Base-by-base conservation (phyloP, 192 early-diverging fungal species). In the Funneliformis geosporum region DNA sequence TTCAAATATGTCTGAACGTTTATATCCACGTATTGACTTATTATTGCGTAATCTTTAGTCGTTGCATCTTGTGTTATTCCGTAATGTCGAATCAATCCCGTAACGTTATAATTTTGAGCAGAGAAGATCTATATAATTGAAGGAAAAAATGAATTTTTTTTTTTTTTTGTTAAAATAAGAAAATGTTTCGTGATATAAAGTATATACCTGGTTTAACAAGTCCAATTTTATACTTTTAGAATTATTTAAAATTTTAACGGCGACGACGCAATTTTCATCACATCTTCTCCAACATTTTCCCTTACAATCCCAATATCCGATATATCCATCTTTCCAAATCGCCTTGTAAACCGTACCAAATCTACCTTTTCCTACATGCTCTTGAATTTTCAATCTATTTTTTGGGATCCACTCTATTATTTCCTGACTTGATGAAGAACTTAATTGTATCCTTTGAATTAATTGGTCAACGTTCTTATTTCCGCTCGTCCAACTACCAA, bases 301-400 rank as follows among this genome's bases (percentile, higher is more conserved):
- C 8, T 39, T 11, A 68, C 14, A 40, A 68, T 68, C 8, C 66
- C 66, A 68, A 68, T 68, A 28, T 7, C 66, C 18, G 25, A 68
- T 38, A 68, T 33, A 68, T 4, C 66, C 66, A 18, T 68, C 66
- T 40, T 68, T 68, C 66, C 66, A 68, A 21, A 21, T 68, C 25
- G 66, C 66, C 11, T 40, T 28, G 33, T 68, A 68, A 8, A 68
- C 66, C 8, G 66, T 68, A 68, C 66, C 28, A 68, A 68, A 68
- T 21, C 66, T 40, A 68, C 66, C 28, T 40, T 40, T 68, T n/a
- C 66, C 66, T 27, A 25, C 14, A 28, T 28, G 18, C 6, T 68
- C 8, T 39, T 39, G 28, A 18, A 39, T 40, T 68, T n/a, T 40
- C 14, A 68, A 68, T 40, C 39, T 33, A 39, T 68, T 9, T 28